phyloP scores from a whole-genome alignment of 331 rosid species.

The Cydonia oblonga region DNA sequence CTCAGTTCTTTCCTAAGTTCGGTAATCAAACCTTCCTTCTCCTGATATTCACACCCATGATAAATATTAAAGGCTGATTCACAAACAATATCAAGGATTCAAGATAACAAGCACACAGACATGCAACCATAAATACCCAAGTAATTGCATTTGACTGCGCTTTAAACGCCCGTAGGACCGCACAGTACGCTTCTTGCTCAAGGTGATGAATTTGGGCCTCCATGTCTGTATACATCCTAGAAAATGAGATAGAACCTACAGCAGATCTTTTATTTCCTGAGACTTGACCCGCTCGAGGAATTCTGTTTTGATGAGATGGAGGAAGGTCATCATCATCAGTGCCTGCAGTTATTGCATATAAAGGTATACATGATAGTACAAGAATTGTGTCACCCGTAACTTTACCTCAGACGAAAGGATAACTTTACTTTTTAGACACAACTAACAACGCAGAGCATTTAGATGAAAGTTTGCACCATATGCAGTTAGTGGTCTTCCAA shows the following conservation, averaged over 20 bases:
- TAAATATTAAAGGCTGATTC: slow-evolving; percentile 5
- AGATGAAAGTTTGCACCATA: neutral
- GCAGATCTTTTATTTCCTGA: slow-evolving; percentile 37
- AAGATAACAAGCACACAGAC: neutral
- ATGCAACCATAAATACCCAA: slow-evolving; percentile 50
- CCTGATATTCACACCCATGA: slow-evolving; percentile 36
- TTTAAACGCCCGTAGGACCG: slow-evolving; percentile 92
- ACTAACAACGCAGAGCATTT: neutral
- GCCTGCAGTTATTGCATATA: slow-evolving; percentile 41
- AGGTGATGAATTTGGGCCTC: slow-evolving; percentile 86
- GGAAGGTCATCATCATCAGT: slow-evolving; percentile 48
- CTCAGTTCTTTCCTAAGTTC: slow-evolving; percentile 98
- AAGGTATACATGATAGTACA: slow-evolving; percentile 14
- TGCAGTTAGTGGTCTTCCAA: neutral
- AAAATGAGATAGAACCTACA: slow-evolving; percentile 37
- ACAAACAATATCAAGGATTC: neutral
- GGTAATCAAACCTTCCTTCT: slow-evolving; percentile 90
- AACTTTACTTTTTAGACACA: neutral
- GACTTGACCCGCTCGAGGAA: slow-evolving; percentile 31
- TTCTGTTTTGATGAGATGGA: slow-evolving; percentile 52
- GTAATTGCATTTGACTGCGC: slow-evolving; percentile 92
- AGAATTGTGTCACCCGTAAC: slow-evolving; percentile 8
- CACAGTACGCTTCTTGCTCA: slow-evolving; percentile 88
- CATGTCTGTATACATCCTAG: slow-evolving; percentile 47
- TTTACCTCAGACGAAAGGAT: neutral